Evolutionary conservation across 371 early-diverging fungal genomes (phyloP).

Genomic region (Syncephalastrum racemosum): DNA sequence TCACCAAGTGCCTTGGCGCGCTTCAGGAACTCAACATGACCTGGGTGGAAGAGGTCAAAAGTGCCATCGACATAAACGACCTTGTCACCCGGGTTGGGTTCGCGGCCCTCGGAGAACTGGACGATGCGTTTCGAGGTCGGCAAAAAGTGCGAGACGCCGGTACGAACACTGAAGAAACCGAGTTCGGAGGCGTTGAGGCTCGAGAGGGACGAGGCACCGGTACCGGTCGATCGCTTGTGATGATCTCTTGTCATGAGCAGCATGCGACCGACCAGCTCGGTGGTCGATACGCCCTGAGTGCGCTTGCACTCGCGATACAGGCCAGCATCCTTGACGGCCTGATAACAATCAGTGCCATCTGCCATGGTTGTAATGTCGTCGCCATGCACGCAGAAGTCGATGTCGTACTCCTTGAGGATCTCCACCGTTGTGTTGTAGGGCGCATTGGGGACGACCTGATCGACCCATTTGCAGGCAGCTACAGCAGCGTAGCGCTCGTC

Average conservation of each 20-base stretch:
- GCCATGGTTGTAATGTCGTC: constrained; percentile 95
- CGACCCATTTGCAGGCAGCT: constrained; percentile 96
- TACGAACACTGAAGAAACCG: constrained; percentile 56
- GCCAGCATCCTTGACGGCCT: constrained; percentile 92
- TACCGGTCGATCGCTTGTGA: constrained; percentile 59
- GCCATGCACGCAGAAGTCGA: constrained; percentile 94
- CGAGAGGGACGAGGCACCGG: constrained; percentile 50
- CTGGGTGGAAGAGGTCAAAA: constrained; percentile 96
- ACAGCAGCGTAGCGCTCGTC: constrained; percentile 93
- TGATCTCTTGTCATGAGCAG: constrained; percentile 89
- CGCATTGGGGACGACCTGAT: constrained; percentile 89
- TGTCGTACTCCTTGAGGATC: constrained; percentile 76
- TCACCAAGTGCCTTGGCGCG: constrained; percentile 85
- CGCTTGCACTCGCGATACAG: constrained; percentile 92
- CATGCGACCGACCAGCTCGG: constrained; percentile 96
- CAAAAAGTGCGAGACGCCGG: constrained; percentile 80
- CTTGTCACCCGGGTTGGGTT: constrained; percentile 64
- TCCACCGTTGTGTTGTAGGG: constrained; percentile 92
- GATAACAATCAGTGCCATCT: constrained; percentile 95
- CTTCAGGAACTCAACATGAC: constrained; percentile 93
- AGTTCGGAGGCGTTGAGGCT: constrained; percentile 65
- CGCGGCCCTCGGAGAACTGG: constrained; percentile 83
- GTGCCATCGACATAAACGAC: constrained; percentile 96
- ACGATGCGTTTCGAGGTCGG: constrained; percentile 85
- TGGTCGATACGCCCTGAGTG: constrained; percentile 92